Evolutionary conservation across 495 filamentous ascomycete species (phyloP).

Genomic region (Hyaloscypha finlandica): DNA sequence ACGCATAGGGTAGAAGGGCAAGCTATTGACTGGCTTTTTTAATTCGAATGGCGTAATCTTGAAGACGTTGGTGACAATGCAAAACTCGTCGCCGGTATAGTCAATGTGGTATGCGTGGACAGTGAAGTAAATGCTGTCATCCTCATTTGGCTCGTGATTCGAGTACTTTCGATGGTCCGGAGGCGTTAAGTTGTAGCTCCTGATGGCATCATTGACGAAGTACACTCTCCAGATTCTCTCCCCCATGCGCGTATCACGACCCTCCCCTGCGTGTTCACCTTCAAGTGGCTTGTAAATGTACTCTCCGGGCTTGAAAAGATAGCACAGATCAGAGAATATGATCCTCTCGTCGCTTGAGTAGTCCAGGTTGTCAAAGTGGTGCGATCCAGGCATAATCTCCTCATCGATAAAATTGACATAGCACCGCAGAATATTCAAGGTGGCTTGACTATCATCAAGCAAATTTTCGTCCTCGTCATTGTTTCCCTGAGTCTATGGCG

Average conservation of each 20-base stretch:
- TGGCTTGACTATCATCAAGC: background rate
- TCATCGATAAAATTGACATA: conserved; percentile 16
- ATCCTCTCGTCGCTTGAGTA: conserved; percentile 12
- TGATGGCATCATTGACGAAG: conserved; percentile 3
- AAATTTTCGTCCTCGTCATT: background rate
- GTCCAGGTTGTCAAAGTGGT: conserved; percentile 15
- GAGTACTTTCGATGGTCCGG: conserved; percentile 4
- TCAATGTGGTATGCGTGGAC: conserved; percentile 4
- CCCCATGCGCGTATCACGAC: background rate
- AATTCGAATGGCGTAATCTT: background rate
- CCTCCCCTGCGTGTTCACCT: background rate
- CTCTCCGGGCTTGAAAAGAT: conserved; percentile 31
- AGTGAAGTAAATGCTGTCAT: conserved; percentile 3
- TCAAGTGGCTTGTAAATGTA: conserved; percentile 22
- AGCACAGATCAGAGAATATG: conserved; percentile 37
- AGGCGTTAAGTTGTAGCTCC: conserved; percentile 6
- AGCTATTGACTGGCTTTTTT: background rate
- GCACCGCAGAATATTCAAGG: conserved; percentile 32
- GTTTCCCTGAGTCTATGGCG: background rate
- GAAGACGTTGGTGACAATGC: conserved; percentile 1
- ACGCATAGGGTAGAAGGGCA: background rate
- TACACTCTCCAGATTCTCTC: conserved; percentile 2
- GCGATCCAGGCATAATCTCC: conserved; percentile 38
- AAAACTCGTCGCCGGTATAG: conserved; percentile 6
- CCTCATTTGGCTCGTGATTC: background rate